These are phyloP conservation scores for Nematocida ausubeli DNA, from an alignment of 371 early-diverging fungal genomes.

Conservation along the genomic window DNA sequence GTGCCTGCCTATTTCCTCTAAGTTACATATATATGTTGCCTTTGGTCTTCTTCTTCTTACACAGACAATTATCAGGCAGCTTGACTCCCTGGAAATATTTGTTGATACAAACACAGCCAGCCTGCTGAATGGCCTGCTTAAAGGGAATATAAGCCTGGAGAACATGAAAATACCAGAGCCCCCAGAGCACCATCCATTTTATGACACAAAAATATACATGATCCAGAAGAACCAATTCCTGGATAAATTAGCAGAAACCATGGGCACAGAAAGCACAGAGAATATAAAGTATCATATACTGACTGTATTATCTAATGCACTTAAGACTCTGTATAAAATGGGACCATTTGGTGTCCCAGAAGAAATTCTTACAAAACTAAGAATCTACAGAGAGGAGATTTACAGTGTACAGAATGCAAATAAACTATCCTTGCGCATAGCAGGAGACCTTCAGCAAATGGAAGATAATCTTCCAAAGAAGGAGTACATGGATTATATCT, in stretches of 20 bases:
- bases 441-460: not conserved
- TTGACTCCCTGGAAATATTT: not conserved
- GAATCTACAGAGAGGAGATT: not conserved
- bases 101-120: not conserved
- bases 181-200: not conserved
- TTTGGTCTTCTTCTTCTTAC: not conserved
- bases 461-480: not conserved
- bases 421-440: not conserved
- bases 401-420: not conserved
- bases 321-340: not conserved
- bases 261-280: not conserved
- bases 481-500: not conserved
- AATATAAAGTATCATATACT: not conserved
- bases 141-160: not conserved
- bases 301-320: not conserved
- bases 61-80: not conserved
- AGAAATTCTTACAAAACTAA: not conserved
- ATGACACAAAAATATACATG: not conserved
- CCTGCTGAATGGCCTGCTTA: not conserved
- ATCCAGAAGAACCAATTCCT: not conserved
- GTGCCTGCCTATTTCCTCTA: not conserved
- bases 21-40: not conserved
- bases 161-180: not conserved
- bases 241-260: not conserved
- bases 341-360: conserved; percentile 9